These are phyloP conservation scores for Candida freyschussii DNA, from an alignment of 1,139 yeast species.

Conservation along the genomic window DNA sequence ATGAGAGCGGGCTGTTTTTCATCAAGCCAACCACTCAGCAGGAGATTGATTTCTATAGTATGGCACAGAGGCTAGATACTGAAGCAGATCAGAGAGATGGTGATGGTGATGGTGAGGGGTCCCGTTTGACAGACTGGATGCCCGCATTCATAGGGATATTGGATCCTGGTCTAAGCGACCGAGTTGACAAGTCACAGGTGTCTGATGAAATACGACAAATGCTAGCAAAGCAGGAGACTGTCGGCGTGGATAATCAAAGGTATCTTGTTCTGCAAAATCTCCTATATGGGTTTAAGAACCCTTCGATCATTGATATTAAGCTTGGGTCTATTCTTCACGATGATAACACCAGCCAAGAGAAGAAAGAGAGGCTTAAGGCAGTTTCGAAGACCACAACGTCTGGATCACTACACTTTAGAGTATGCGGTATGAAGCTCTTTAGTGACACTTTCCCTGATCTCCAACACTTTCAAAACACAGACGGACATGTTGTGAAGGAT, in stretches of 20 bases:
- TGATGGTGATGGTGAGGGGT: constrained; percentile 24
- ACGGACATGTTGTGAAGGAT: constrained; percentile 26
- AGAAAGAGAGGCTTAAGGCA: constrained; percentile 50
- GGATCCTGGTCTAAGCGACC: constrained; percentile 36
- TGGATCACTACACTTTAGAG: constrained; percentile 66
- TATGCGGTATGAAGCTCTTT: constrained; percentile 82
- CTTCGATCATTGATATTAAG: constrained; percentile 79
- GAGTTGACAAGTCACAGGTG: constrained; percentile 19
- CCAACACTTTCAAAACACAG: constrained; percentile 5
- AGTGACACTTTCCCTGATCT: constrained; percentile 21
- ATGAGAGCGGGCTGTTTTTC: constrained; percentile 58
- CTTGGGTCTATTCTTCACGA: constrained; percentile 73
- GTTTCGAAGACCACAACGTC: constrained; percentile 76
- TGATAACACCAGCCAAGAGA: constrained; percentile 50
- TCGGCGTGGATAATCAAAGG: constrained; percentile 10
- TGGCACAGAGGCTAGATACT: constrained; percentile 27
- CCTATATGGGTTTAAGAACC: constrained; percentile 54
- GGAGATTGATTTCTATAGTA: constrained; percentile 69
- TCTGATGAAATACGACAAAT: constrained; percentile 16
- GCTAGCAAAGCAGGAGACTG: constrained; percentile 2
- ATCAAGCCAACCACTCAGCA: constrained; percentile 60
- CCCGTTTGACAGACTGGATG: constrained; percentile 43
- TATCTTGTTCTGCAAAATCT: constrained; percentile 75
- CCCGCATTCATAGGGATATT: constrained; percentile 41
- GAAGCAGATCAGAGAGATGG: constrained; percentile 26